Base-by-base conservation (phyloP, 2,329 filamentous ascomycete species). In the Trichoderma polysporum region DNA sequence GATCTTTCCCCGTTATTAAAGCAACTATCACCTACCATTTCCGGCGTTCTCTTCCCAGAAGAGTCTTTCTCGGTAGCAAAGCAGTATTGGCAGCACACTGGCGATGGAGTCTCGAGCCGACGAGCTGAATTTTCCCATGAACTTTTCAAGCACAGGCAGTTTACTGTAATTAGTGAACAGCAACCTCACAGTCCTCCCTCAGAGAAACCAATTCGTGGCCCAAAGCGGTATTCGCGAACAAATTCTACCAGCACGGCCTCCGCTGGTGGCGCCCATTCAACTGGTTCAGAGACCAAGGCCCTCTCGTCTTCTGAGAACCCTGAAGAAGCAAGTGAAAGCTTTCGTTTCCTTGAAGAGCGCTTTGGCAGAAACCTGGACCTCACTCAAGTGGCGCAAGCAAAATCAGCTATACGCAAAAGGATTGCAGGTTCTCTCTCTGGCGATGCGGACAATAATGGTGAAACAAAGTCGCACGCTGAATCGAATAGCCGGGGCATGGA, bases 61-160 rank as follows among this genome's bases (percentile, higher is more conserved):
- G 86, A 88, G 13, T 80, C 88, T 19, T 94, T 90, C 72, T 80
- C 87, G 4, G 78, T 91, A 68, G 92, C 93, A n/a, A 98, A 97
- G 78, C 87, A 93, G 73, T 97, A 97, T 74, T 99, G 95, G 95
- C 95, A 98, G 77, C 95, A 99, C 77, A 91, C 92, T 0, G 95
- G 95, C 22, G 94, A 97, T 69, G 95, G 95, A 17, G 85, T 97
- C 15, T 97, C 94, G 0, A 97, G 94, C 76, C 89, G 95, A 58
- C 88, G 93, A 47, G 94, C 93, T 37, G 94, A 97, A 76, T 97
- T 97, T 77, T 97, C 92, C 75, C 88, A 93, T 68, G 83, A 85
- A 49, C 84, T 94, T 1, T 87, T 96, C 70, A 85, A 85, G 41
- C 89, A 94, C 69, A 89, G 89, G 0, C 81, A 91, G 49, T 81